phyloP scores from a whole-genome alignment of 1,284 basidiomycete species.

The Apiotrichum sp. region DNA sequence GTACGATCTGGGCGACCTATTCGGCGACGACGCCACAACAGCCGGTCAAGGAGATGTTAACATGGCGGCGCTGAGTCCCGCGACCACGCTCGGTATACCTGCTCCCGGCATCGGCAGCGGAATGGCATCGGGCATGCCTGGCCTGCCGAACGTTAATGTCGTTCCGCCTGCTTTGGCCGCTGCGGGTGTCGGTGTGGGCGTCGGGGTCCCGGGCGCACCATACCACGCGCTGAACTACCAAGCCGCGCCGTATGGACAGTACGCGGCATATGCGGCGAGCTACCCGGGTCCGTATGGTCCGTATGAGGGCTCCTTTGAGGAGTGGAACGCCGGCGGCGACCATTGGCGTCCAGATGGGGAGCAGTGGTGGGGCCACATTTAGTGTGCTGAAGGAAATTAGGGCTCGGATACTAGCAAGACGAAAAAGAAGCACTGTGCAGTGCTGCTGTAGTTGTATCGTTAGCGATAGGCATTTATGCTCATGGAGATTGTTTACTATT shows the following conservation, averaged over 20 bases:
- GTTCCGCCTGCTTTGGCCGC: not conserved
- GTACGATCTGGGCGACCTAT: conserved; percentile 26
- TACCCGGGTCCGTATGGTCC: conserved; percentile 1
- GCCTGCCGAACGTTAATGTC: not conserved
- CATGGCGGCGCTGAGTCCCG: not conserved
- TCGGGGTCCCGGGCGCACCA: too few relatives aligned
- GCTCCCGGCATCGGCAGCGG: not conserved
- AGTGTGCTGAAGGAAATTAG: too few relatives aligned
- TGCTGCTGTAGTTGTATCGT: too few relatives aligned
- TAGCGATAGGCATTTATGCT: too few relatives aligned
- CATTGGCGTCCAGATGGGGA: conserved; percentile 1
- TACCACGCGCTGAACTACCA: not conserved
- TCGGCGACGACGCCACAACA: conserved; percentile 11
- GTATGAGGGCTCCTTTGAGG: not conserved
- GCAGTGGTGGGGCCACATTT: conserved; percentile 1
- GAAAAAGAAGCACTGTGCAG: too few relatives aligned
- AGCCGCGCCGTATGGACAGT: not conserved
- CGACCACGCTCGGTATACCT: too few relatives aligned
- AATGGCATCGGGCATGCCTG: not conserved
- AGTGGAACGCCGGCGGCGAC: not conserved
- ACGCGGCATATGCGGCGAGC: conserved; percentile 2
- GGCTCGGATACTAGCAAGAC: too few relatives aligned
- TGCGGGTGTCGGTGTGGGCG: not conserved
- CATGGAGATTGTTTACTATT: too few relatives aligned
- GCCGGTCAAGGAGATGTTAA: too few relatives aligned